A percentile compares a stretch with the other conserved stretches of the same genome.
Conservation (phyloP, 208 protist genomes). For the Acanthamoeba divionensis region DNA sequence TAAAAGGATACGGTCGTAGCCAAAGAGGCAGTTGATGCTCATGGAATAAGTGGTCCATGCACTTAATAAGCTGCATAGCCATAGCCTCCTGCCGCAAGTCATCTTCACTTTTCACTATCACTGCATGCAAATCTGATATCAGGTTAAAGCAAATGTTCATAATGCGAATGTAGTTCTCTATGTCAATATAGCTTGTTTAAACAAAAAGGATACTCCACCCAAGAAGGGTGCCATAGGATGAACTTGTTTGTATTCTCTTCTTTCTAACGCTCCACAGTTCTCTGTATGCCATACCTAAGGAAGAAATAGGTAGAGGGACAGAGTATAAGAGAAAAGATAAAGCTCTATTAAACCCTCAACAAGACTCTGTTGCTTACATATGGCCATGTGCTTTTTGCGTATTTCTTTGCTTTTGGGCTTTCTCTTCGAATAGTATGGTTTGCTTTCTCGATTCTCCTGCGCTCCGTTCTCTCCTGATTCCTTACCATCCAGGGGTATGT, state of each 20-base stretch:
- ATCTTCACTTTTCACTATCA: slow-evolving; percentile 51
- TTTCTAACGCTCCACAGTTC: slow-evolving; percentile 49
- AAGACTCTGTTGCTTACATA: neutral
- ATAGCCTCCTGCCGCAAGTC: slow-evolving; percentile 53
- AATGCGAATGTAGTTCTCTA: neutral
- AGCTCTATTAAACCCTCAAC: neutral
- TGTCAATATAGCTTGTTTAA: neutral
- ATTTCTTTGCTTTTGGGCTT: no score
- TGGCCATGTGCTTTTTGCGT: slow-evolving; percentile 37
- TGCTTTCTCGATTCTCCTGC: no score
- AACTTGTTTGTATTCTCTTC: slow-evolving; percentile 11
- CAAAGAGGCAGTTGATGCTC: neutral
- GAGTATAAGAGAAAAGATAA: neutral
- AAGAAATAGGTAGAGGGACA: neutral
- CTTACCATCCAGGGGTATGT: no score
- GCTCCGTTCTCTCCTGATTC: no score
- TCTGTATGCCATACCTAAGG: neutral
- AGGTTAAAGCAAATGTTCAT: neutral
- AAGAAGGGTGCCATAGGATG: neutral
- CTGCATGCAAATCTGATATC: slow-evolving; percentile 26
- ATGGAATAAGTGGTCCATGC: neutral
- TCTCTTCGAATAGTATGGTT: no score
- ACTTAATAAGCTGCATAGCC: slow-evolving; percentile 52
- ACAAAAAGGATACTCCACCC: slow-evolving; percentile 9
- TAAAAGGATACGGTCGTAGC: neutral